Base-by-base conservation (phyloP, 179 eudicot genomes). In the Drosera spatulata region DNA sequence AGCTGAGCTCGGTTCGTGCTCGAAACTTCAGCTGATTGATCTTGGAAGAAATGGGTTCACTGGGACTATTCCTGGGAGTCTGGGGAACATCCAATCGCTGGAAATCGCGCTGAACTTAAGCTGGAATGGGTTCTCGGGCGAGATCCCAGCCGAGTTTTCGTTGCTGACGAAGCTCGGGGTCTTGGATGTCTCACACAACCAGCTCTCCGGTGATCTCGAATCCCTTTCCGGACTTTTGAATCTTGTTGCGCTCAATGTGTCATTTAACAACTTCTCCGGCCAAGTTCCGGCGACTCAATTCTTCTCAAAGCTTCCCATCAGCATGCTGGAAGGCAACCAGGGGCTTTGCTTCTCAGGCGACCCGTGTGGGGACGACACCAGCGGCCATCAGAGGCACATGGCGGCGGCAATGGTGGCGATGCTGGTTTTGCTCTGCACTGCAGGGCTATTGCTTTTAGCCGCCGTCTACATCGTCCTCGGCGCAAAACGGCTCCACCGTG, bases 41-140 rank as follows among this genome's bases (percentile, higher is more conserved):
- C 66, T 91, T 6, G 76, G 98, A 66, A 64, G 64, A 10, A 91
- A 91, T 58, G 56, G 38, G 1, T 75, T 91, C 65, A 70, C 86
- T 59, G 95, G 95, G 9, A 70, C 71, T 68, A 85, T 91, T 55
- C 96, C 98, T 54, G 75, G 74, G 14, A 82, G 66, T 39, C 48
- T 91, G 52, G 95, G 95, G 8, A 79, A 69, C 55, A 80, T 91
- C 69, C 87, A 95, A 68, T 85, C 81, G 8, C 75, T 91, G 2
- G 98, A 88, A 65, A 91, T 91, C 13, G 86, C 95, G 3, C 64
- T 91, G 13, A 91, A 91, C 66, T 59, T 91, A 56, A 88, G 98
- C 69, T 82, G 94, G 69, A 91, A 91, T 69, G 65, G 62, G 41
- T 76, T 91, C 47, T 83, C 98, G 57, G 96, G 98, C 15, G 56